Evolutionary conservation across 371 early-diverging fungal genomes (phyloP).

Genomic region (Lichtheimia hyalospora): DNA sequence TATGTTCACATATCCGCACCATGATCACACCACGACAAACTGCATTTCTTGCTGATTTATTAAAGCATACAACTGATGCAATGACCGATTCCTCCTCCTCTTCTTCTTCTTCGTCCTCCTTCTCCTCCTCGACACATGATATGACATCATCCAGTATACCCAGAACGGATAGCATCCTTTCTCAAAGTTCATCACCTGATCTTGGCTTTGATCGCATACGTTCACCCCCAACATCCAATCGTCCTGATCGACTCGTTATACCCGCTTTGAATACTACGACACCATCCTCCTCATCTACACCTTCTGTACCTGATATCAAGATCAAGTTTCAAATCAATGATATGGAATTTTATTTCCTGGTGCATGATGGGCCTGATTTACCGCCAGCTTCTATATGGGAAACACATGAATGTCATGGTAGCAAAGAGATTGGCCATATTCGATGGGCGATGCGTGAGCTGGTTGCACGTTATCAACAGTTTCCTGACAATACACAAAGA

Average conservation of each 20-base stretch:
- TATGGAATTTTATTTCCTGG: constrained; percentile 44
- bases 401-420: constrained; percentile 12
- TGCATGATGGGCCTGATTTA: constrained; percentile 31
- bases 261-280: too few species aligned
- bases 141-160: background rate
- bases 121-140: background rate
- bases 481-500: background rate
- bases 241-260: too few species aligned
- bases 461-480: constrained; percentile 38
- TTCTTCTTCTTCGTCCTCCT: background rate
- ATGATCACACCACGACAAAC: constrained; percentile 32
- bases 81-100: background rate
- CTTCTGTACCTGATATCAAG: constrained; percentile 26
- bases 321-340: constrained; percentile 45
- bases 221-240: too few species aligned
- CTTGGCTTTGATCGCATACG: too few species aligned
- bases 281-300: background rate
- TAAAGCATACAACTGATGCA: constrained; percentile 16
- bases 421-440: constrained; percentile 39
- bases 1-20: constrained; percentile 27
- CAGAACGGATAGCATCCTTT: too few species aligned
- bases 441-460: constrained; percentile 41
- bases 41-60: constrained; percentile 32
- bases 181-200: too few species aligned
- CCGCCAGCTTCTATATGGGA: constrained; percentile 22